Base-by-base conservation (phyloP, 352 stramenopile species). In the Globisporangium heterothallicum region DNA sequence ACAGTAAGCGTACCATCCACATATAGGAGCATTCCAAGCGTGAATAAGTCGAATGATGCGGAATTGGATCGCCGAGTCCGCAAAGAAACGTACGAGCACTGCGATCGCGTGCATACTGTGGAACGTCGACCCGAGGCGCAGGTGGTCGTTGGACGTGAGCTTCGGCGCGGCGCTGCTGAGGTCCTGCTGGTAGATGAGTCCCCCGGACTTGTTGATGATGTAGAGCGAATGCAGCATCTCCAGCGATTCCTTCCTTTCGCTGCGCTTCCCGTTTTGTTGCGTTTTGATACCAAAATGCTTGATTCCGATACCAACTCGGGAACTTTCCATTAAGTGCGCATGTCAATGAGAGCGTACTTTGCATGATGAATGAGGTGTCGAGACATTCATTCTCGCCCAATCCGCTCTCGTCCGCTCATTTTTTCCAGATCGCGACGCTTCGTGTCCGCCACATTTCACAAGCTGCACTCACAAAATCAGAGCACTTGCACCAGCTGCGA, bases 51-150 rank as follows among this genome's bases (percentile, higher is more conserved):
- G n/a, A n/a, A 13, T 34, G 3, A 26, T 36, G 22, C 16, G 27
- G 14, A 38, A 18, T 24, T n/a, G 21, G 35, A 19, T 16, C 12
- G 3, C 1, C 1, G 2, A 44, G 10, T n/a, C n/a, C 3, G 29
- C 9, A n/a, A 9, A 5, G 21, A 38, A 8, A 65, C 53, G 55
- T 57, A 79, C 70, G 45, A 95, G 61, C 38, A 84, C 80, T 14
- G 89, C 84, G 65, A 97, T 97, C 27, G 86, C 90, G 66, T 98
- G 87, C 72, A 97, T 93, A 53, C 82, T 93, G 68, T 97, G 92
- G 68, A 98, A 98, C 13, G 90, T 97, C 12, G 92, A 98, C n/a
- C 88, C 92, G 36, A 98, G 68, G 40, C 90, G 78, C 42, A 98
- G 67, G 61, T 93, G 92, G 58, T 98, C 92, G 61, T 98, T 98